Evolutionary conservation across 2,329 filamentous ascomycete genomes (phyloP), one percentile per base, ranked within the genome.

Genomic region (Ceratocystis cacaofunesta): DNA sequence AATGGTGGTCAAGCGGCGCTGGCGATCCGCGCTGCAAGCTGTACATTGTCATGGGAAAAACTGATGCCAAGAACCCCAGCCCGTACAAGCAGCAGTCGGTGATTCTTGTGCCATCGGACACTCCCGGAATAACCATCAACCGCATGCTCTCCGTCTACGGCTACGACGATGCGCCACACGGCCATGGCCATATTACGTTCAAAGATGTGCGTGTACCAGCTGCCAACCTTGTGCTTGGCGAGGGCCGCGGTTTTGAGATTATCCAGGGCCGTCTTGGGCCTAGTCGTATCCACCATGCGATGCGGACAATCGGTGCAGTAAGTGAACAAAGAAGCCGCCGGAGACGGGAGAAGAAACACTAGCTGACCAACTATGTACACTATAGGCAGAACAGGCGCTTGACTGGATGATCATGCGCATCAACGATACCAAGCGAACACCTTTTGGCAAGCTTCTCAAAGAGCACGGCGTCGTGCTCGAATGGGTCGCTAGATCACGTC

Each of bases 1-100:
- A 99, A 90, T 99, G 94, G 94, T 99, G 94, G 94, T 95, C 90
- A 32, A 95, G 90, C 69, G 94, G 94, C 69, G 91, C 92, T 19
- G 94, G 94, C 67, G 94, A 99, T 77, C 88, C 88, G 67, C 84
- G 92, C 71, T 99, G 94, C 81, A 82, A 88, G 75, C 80, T 99
- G 74, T 97, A 96, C 78, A 86, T 99, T 68, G 91, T 96, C 71
- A 96, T 99, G 89, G 94, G 90, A 77, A 96, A 97, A 81, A 88
- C 84, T 12, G 89, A 95, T 73, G 80, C 88, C 61, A 78, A 79
- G 70, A 88, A 95, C 79, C 77, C 81, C 69, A 86, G 92, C 74
- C 78, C 85, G 25, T 96, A 97, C 82, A 84, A 83, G 72, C 92
- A 96, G 73, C 94, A 97, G 76, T 96, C 91, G 30, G 92, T 99